Evolutionary conservation across 257 asterid genomes (phyloP).

Genomic region (Jasminum sambac): DNA sequence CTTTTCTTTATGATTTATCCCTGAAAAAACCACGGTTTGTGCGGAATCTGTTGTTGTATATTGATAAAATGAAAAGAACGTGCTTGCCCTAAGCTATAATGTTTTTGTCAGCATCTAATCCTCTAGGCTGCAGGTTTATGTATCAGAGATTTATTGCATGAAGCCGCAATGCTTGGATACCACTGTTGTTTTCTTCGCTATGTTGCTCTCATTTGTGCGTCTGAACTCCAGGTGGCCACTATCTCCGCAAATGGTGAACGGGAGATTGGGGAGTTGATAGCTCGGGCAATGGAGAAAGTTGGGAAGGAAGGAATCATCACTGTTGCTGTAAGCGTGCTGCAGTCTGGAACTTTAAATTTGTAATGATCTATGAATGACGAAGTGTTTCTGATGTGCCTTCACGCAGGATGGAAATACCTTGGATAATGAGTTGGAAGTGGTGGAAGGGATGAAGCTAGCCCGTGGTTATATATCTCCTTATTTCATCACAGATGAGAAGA

Average conservation of each 20-base stretch:
- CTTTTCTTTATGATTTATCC: neutral
- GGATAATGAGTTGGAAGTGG: constrained; percentile 88
- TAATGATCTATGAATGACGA: constrained; percentile 12
- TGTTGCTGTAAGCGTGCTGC: constrained; percentile 56
- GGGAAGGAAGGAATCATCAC: constrained; percentile 95
- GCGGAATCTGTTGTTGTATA: constrained; percentile 2
- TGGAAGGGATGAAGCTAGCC: constrained; percentile 92
- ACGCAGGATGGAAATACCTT: constrained; percentile 81
- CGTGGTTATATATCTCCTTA: constrained; percentile 94
- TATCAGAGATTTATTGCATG: neutral
- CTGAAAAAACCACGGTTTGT: constrained; percentile 1
- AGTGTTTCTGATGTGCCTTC: constrained; percentile 17
- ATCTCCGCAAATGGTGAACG: constrained; percentile 88
- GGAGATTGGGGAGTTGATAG: constrained; percentile 83
- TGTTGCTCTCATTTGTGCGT: constrained; percentile 26
- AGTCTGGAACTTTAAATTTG: constrained; percentile 8
- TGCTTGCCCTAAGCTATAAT: too few relatives aligned
- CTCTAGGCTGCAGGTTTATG: neutral
- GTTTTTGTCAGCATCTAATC: neutral
- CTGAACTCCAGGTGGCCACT: constrained; percentile 67
- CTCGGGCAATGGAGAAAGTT: constrained; percentile 94
- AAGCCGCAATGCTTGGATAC: neutral
- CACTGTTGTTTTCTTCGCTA: neutral
- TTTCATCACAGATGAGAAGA: constrained; percentile 67
- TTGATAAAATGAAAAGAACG: neutral